Evolutionary conservation across 768 basidiomycete genomes (phyloP).

Genomic region (Podaxis sp.): DNA sequence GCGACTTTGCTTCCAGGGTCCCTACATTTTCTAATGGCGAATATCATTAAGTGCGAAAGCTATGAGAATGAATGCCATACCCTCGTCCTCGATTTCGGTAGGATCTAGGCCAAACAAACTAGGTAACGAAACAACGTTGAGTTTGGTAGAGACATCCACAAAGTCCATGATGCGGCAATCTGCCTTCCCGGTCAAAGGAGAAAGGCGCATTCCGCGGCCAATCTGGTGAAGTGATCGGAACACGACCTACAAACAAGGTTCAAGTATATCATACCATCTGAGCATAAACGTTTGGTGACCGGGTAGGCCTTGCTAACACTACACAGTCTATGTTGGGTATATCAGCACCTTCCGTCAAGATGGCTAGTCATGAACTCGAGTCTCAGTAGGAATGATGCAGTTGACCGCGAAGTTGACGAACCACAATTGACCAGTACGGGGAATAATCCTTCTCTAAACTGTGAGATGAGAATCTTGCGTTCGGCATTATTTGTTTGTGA

Average conservation of each 20-base stretch:
- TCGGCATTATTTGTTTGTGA: slow-evolving; percentile 64
- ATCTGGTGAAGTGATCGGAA: slow-evolving; percentile 53
- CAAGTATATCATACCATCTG: slow-evolving; percentile 70
- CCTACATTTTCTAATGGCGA: slow-evolving; percentile 2
- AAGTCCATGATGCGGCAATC: slow-evolving; percentile 92
- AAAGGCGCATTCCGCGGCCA: slow-evolving; percentile 88
- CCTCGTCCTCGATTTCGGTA: slow-evolving; percentile 58
- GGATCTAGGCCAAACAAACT: slow-evolving; percentile 86
- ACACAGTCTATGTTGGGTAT: slow-evolving; percentile 95
- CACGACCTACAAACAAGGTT: background rate
- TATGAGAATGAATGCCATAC: slow-evolving; percentile 36
- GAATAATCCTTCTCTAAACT: slow-evolving; percentile 71
- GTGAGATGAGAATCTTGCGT: slow-evolving; percentile 60
- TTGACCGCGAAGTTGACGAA: slow-evolving; percentile 29
- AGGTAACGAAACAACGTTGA: slow-evolving; percentile 78
- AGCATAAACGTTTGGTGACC: slow-evolving; percentile 84
- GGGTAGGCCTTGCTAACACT: slow-evolving; percentile 83
- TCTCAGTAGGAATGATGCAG: background rate
- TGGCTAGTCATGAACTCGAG: slow-evolving; percentile 43
- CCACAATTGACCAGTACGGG: slow-evolving; percentile 92
- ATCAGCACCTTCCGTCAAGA: slow-evolving; percentile 92
- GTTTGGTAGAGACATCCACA: slow-evolving; percentile 70
- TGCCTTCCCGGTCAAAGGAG: slow-evolving; percentile 73
- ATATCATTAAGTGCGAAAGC: background rate
- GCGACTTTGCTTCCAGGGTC: slow-evolving; percentile 9